Conservation (phyloP, 1,139 yeast genomes). For the Lodderomyces elongisporus region DNA sequence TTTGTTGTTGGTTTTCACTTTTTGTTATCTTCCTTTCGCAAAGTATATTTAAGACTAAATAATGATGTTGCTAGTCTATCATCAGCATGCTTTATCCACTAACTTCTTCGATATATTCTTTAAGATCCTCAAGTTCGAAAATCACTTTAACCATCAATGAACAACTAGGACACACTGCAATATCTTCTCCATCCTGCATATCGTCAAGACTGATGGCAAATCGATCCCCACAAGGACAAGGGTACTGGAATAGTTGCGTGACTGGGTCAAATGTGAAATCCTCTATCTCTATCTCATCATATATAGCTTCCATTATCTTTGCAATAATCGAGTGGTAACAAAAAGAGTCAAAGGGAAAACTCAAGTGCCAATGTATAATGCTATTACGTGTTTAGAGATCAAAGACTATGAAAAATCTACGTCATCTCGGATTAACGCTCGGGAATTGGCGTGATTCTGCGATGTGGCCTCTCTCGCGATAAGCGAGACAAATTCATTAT, state of each 20-base stretch:
- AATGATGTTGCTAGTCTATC: no score
- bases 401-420: neutral
- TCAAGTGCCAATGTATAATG: no score
- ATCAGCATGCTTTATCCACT: no score
- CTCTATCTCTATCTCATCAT: constrained; percentile 95
- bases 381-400: neutral
- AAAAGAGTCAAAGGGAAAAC: no score
- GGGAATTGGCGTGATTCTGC: no score
- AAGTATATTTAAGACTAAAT: no score
- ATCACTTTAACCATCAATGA: constrained; percentile 89
- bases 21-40: no score
- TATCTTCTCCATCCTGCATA: constrained; percentile 82
- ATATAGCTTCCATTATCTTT: constrained; percentile 53
- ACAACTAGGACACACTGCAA: constrained; percentile 96
- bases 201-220: constrained; percentile 87
- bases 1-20: no score
- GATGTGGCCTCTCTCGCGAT: no score
- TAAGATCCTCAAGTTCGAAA: constrained; percentile 56
- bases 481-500: no score
- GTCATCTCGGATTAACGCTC: neutral
- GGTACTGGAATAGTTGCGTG: constrained; percentile 80
- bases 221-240: constrained; percentile 97
- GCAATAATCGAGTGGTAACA: no score
- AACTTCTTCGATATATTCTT: constrained; percentile 26
- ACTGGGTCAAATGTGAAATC: constrained; percentile 87